Evolutionary conservation across 1,139 yeast species (phyloP).

Genomic region (Zygoascus sp.): DNA sequence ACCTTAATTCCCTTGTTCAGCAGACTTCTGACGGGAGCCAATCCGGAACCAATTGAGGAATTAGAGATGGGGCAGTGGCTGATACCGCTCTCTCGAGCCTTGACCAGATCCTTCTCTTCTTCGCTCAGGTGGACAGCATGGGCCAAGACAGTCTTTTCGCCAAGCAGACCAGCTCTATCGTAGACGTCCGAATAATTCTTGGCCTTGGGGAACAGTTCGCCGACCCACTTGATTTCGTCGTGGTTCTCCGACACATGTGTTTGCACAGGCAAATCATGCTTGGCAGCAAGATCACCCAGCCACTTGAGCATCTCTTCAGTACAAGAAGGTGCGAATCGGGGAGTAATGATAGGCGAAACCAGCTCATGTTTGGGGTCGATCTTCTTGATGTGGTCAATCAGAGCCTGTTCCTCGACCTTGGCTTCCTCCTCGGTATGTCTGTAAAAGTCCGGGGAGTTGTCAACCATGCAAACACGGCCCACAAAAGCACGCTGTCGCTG

Average conservation of each 20-base stretch:
- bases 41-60: conserved; percentile 84
- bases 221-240: conserved; percentile 73
- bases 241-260: conserved; percentile 84
- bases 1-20: conserved; percentile 67
- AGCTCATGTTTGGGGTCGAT: conserved; percentile 49
- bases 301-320: conserved; percentile 54
- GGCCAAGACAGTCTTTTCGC: conserved; percentile 70
- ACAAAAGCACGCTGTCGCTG: conserved; percentile 83
- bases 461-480: conserved; percentile 92
- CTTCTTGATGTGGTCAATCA: conserved; percentile 52
- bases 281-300: conserved; percentile 57
- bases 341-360: conserved; percentile 76
- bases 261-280: conserved; percentile 63
- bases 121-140: conserved; percentile 78
- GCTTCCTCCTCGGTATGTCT: conserved; percentile 57
- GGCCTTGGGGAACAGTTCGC: conserved; percentile 65
- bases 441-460: conserved; percentile 62
- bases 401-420: conserved; percentile 50
- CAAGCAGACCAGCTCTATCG: conserved; percentile 55
- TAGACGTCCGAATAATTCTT: conserved; percentile 73
- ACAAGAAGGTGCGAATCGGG: conserved; percentile 93
- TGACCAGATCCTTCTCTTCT: conserved; percentile 57
- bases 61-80: conserved; percentile 95
- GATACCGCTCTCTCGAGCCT: conserved; percentile 57
- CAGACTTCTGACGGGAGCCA: conserved; percentile 74